Percentiles rank a stretch among this genome's conserved stretches.
phyloP scores from a whole-genome alignment of 2,329 filamentous ascomycete species.

The Penicillium glabrum region DNA sequence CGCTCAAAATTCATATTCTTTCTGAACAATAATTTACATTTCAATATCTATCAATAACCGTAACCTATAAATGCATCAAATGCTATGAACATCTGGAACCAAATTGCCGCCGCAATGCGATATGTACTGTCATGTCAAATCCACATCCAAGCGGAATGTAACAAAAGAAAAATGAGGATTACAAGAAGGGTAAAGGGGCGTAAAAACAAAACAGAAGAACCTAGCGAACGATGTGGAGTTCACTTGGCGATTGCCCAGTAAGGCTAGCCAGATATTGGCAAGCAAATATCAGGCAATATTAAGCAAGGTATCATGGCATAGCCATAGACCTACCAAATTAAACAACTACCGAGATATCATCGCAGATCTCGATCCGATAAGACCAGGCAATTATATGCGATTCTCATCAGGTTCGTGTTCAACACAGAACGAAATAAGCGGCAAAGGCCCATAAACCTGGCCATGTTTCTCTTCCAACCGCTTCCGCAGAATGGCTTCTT shows the following conservation, averaged over 20 bases:
- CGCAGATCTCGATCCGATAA: neutral
- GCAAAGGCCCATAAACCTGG: conserved; percentile 39
- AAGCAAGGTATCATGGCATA: conserved; percentile 9
- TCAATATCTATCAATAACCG: conserved; percentile 6
- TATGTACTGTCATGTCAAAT: conserved; percentile 17
- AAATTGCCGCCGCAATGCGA: conserved; percentile 23
- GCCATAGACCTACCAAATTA: neutral
- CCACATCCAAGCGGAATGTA: neutral
- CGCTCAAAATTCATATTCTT: neutral
- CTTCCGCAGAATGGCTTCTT: conserved; percentile 43
- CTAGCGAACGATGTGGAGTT: neutral
- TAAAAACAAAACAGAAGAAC: conserved; percentile 32
- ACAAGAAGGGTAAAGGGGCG: conserved; percentile 18
- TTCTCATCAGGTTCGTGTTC: conserved; percentile 11
- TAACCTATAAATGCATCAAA: conserved; percentile 12
- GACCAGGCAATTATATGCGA: neutral
- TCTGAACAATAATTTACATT: conserved; percentile 4
- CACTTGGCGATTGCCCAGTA: neutral
- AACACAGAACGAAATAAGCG: conserved; percentile 36
- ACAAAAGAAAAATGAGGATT: conserved; percentile 9
- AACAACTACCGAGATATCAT: neutral
- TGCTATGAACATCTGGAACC: conserved; percentile 27
- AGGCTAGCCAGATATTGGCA: neutral
- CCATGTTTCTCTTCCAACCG: conserved; percentile 39
- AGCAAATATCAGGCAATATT: neutral